Evolutionary conservation across 129 eudicot species (phyloP).

Genomic region (Tagetes patula): DNA sequence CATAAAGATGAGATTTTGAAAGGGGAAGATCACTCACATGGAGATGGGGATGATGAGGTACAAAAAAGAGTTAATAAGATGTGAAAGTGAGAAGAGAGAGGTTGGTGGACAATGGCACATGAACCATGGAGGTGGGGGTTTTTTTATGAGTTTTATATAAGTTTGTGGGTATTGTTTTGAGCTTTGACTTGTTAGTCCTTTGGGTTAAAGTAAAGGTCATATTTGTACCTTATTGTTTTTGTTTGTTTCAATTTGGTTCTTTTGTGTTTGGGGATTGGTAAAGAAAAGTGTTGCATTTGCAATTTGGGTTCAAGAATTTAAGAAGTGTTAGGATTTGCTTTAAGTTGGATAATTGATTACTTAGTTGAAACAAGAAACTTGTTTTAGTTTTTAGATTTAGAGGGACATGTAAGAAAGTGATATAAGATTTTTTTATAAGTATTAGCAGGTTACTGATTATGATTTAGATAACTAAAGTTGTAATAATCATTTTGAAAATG

Average conservation of each 20-base stretch:
- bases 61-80: background rate
- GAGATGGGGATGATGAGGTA: constrained; percentile 28
- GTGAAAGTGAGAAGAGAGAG: constrained; percentile 23
- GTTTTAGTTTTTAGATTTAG: too few species aligned
- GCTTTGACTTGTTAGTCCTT: constrained; percentile 21
- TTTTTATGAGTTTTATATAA: constrained; percentile 23
- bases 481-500: too few species aligned
- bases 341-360: background rate
- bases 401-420: too few species aligned
- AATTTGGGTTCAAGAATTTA: background rate
- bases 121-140: constrained; percentile 38
- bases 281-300: background rate
- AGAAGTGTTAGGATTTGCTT: background rate
- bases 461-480: too few species aligned
- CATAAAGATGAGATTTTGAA: background rate
- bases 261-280: background rate
- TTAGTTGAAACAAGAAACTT: too few species aligned
- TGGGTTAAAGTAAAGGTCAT: background rate
- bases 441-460: too few species aligned
- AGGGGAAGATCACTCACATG: constrained; percentile 10
- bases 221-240: constrained; percentile 9
- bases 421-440: too few species aligned
- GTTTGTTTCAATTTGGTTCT: constrained; percentile 4
- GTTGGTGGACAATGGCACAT: constrained; percentile 45
- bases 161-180: background rate